Evolutionary conservation across 169 alveolate genomes (phyloP).

Genomic region (Perkinsus chesapeaki): DNA sequence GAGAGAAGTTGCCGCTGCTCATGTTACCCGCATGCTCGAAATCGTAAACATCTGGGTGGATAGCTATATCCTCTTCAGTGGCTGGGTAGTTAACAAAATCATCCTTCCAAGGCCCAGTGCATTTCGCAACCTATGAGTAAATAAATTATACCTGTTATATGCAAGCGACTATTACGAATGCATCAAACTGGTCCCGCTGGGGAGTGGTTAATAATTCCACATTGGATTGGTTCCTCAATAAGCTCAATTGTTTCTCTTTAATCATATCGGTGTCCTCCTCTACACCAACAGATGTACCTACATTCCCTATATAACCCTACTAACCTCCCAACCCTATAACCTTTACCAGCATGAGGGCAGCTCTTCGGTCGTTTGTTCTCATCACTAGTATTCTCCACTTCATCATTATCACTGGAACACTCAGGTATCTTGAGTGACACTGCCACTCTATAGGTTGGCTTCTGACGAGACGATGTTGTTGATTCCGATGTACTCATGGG

Average conservation of each 20-base stretch:
- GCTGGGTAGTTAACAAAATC: neutral
- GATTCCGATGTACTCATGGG: neutral
- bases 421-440: neutral
- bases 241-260: neutral
- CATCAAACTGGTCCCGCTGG: neutral
- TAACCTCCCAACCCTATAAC: neutral
- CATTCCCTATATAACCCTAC: neutral
- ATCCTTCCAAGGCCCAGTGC: neutral
- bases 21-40: neutral
- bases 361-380: neutral
- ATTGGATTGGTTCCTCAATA: neutral
- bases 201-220: neutral
- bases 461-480: neutral
- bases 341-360: neutral
- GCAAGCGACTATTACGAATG: neutral
- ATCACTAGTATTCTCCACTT: neutral
- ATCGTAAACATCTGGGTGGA: neutral
- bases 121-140: neutral
- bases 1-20: neutral
- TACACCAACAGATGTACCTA: neutral
- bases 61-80: neutral
- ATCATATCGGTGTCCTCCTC: neutral
- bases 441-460: neutral
- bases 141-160: neutral
- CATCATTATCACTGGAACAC: neutral